A percentile compares a stretch with the other conserved stretches of the same genome.
Evolutionary conservation across 805 yeast genomes (phyloP).

Genomic region (Priceomyces haplophilus): DNA sequence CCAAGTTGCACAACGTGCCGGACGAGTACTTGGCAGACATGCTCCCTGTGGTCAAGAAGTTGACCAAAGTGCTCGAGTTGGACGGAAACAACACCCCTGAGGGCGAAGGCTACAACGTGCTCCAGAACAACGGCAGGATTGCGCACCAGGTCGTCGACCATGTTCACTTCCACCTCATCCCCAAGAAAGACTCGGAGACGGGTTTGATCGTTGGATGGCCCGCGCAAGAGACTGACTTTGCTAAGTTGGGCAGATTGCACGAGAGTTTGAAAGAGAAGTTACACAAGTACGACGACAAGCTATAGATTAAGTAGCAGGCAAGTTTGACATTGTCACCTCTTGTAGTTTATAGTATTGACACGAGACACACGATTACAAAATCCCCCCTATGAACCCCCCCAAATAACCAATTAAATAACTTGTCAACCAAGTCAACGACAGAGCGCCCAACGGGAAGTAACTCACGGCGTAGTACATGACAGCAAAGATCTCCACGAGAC

Average conservation of each 20-base stretch:
- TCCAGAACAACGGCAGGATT: conserved; percentile 91
- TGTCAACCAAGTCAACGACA: conserved; percentile 55
- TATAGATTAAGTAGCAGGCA: neutral
- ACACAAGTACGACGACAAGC: conserved; percentile 5
- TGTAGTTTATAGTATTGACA: neutral
- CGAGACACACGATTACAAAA: conserved; percentile 14
- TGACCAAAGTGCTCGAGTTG: conserved; percentile 69
- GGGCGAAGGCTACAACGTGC: conserved; percentile 77
- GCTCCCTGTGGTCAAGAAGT: conserved; percentile 82
- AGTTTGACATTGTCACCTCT: neutral
- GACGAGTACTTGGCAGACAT: conserved; percentile 86
- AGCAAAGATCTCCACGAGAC: conserved; percentile 75
- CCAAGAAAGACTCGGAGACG: conserved; percentile 67
- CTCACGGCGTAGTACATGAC: conserved; percentile 88
- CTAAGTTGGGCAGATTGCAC: conserved; percentile 64
- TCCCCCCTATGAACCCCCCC: conserved; percentile 48
- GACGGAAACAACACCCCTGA: conserved; percentile 58
- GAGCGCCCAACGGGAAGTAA: conserved; percentile 94
- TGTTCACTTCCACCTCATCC: conserved; percentile 95
- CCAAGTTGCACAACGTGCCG: conserved; percentile 85
- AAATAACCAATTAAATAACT: conserved; percentile 43
- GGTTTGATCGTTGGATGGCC: conserved; percentile 96
- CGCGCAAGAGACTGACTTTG: conserved; percentile 74
- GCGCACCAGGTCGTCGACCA: conserved; percentile 97
- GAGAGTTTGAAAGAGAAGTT: conserved; percentile 43